Base-by-base conservation (phyloP, 1,284 basidiomycete genomes). In the Fistulina hepatica region DNA sequence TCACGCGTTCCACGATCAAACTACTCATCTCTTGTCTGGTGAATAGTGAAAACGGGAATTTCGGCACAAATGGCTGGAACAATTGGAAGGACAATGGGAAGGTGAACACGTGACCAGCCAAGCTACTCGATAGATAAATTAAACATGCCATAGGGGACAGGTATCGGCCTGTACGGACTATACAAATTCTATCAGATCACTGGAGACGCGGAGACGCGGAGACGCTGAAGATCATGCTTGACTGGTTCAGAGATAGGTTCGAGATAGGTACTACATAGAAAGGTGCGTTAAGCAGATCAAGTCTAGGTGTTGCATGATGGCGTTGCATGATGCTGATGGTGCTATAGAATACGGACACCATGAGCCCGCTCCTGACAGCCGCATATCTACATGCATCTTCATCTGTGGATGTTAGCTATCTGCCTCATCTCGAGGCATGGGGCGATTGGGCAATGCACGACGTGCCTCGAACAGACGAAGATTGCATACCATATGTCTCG, bases 11-110 rank as follows among this genome's bases (percentile, higher is more conserved):
- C 34, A 52, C 59, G 28, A 69, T 76, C 44, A 53, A 58, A 16
- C 63, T 58, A 34, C 54, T 77, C 36, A 71, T 74, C 24, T 55
- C 73, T 39, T 73, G 71, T 23, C 60, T 77, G 9, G 70, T 76
- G 34, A 65, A 70, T 44, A 75, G 77, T 54, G 61, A 65, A 43
- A 69, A 63, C 3, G 73, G 74, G 28, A 63, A 73, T 51, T 77
- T 75, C 52, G 75, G 78, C 47, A 78, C 75, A 2, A 79, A 79
- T 48, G 73, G 73, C 4, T 79, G 75, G 74, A 64, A 69, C 34
- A 67, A 72, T 39, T 78, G 75, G 75, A 74, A 79, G 59, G 64
- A 62, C 39, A 45, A 56, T 38, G 16, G 8, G 16, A 28, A 13
- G n/a, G 3, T 28, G 10, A 27, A 11, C 13, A 23, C 25, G 22